Evolutionary conservation across 495 filamentous ascomycete genomes (phyloP).

Genomic region (Symbiotaphrina buchneri): DNA sequence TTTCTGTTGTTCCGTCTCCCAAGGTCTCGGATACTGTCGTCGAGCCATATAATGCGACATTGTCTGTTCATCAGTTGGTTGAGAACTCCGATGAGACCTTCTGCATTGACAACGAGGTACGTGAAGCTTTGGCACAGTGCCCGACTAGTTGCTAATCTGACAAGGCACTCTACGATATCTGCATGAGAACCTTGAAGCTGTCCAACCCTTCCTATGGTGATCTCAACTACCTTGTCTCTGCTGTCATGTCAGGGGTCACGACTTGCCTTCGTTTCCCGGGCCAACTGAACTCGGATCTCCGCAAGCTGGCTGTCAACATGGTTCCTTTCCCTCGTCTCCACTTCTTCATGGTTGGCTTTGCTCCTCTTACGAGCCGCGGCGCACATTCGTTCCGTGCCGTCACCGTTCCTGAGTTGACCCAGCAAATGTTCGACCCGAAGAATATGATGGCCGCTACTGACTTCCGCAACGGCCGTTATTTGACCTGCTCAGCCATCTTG

Average conservation of each 20-base stretch:
- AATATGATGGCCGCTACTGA: constrained; percentile 99
- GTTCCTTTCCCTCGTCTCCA: constrained; percentile 99
- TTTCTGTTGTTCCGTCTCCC: constrained; percentile 98
- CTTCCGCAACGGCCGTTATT: constrained; percentile 98
- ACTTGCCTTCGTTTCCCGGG: constrained; percentile 98
- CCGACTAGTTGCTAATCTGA: constrained; percentile 7
- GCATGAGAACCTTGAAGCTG: constrained; percentile 98
- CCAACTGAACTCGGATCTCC: constrained; percentile 98
- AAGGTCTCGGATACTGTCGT: constrained; percentile 99
- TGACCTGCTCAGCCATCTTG: constrained; percentile 99
- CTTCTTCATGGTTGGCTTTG: constrained; percentile 99
- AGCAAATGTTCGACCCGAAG: constrained; percentile 99
- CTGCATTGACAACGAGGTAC: constrained; percentile 98
- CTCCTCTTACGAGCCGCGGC: constrained; percentile 91
- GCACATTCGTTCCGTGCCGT: constrained; percentile 91
- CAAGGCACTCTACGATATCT: constrained; percentile 95
- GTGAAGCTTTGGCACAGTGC: constrained; percentile 5
- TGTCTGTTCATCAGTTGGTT: constrained; percentile 97
- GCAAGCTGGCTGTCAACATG: constrained; percentile 99
- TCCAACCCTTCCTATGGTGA: constrained; percentile 96
- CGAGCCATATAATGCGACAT: constrained; percentile 98
- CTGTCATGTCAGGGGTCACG: constrained; percentile 98
- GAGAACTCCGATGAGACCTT: constrained; percentile 99
- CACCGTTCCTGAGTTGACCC: constrained; percentile 93
- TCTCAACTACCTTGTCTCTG: constrained; percentile 97